Evolutionary conservation across 805 yeast species (phyloP).

Genomic region (Helenozyma rhizophorensis): DNA sequence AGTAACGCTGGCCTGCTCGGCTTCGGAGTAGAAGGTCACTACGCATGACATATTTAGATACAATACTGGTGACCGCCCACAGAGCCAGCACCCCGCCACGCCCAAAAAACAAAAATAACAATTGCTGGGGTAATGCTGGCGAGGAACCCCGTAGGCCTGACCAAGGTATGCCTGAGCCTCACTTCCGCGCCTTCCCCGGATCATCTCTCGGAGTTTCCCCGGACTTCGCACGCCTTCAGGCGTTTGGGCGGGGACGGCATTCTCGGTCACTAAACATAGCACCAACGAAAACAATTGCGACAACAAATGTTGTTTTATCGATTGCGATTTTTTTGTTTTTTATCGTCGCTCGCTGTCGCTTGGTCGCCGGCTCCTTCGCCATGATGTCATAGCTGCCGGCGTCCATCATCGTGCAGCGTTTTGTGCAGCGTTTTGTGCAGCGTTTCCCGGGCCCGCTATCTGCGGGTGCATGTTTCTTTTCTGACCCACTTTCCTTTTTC

Average conservation of each 20-base stretch:
- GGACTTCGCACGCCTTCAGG: neutral
- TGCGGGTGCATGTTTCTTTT: neutral
- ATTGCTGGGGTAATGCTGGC: neutral
- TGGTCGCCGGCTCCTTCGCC: too few relatives aligned
- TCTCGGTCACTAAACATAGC: conserved; percentile 1
- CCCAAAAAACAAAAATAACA: too few relatives aligned
- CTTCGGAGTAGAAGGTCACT: neutral
- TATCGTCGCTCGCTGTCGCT: too few relatives aligned
- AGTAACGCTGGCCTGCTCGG: neutral
- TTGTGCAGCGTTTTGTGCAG: conserved; percentile 1
- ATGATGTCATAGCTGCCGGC: too few relatives aligned
- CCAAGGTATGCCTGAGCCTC: conserved; percentile 2
- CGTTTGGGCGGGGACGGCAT: neutral
- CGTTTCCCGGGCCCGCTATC: neutral
- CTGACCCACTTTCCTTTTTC: neutral
- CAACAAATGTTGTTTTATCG: neutral
- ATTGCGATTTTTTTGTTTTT: conserved; percentile 2
- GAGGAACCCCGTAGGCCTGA: conserved; percentile 1
- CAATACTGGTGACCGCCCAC: conserved; percentile 1
- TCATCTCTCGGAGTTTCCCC: neutral
- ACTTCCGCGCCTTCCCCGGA: neutral
- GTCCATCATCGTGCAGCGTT: too few relatives aligned
- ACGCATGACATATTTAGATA: neutral
- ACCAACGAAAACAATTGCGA: neutral
- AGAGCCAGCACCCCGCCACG: too few relatives aligned